Evolutionary conservation across 129 eudicot species (phyloP), one percentile per base, ranked within the genome.

Genomic region (Erigeron canadensis): DNA sequence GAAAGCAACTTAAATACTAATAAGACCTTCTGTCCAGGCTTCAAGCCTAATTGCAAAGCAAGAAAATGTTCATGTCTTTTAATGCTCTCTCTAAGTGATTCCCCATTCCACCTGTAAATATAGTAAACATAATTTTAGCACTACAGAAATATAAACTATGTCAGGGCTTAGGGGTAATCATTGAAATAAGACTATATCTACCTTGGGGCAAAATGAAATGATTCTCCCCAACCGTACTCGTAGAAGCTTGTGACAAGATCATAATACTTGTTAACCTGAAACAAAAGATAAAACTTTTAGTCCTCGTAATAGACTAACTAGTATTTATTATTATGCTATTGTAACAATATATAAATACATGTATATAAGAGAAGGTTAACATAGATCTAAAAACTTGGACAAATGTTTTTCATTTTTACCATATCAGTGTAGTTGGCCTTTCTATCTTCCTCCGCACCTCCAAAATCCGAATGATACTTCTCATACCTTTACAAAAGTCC

Each of bases 151-250:
- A 28, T 3, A 28, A 28, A 28, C 34, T 28, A 28, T 28, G 34
- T 28, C 1, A 3, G 34, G 34, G 1, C 34, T 21, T 41, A 15
- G n/a, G 42, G 22, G 59, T 6, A 34, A 67, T 21, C 19, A 17
- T 21, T 69, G 6, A 19, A 10, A 63, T 72, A 13, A 47, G 17
- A 41, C 17, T 46, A 28, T 13, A 58, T 45, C 72, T 63, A 90
- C 99, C 99, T 95, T 62, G 76, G 91, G 12, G 99, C 99, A 86
- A 95, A 90, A 81, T 95, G 99, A 78, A 95, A 95, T 75, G 99
- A 95, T 74, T 95, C 99, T 82, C 99, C 99, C 99, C 96, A 95
- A 48, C 99, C 99, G 84, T 90, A 90, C 80, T 95, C 99, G 42
- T 95, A 95, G 84, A 90, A 95, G 87, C 99, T 95, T 17, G 99